Evolutionary conservation across 768 basidiomycete species (phyloP).

Genomic region (Leccinum broughii): DNA sequence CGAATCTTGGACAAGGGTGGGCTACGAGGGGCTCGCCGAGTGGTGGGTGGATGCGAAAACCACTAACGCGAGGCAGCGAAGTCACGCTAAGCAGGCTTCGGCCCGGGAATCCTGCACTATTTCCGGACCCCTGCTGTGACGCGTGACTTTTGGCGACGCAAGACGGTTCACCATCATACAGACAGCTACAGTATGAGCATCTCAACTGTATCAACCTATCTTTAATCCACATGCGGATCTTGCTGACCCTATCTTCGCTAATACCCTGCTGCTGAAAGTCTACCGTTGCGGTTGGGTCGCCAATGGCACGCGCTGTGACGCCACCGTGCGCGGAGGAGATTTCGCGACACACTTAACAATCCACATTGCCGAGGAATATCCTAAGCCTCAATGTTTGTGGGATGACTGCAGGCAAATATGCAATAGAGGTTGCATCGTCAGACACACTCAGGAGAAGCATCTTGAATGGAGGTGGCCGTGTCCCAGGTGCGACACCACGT

Average conservation of each 20-base stretch:
- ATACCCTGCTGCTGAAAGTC: not conserved
- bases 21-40: too few relatives aligned
- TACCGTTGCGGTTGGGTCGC: conserved; percentile 14
- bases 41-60: too few relatives aligned
- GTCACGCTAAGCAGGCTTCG: too few relatives aligned
- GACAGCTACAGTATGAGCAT: too few relatives aligned
- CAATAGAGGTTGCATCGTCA: conserved; percentile 11
- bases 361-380: conserved; percentile 6
- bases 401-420: conserved; percentile 13
- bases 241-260: not conserved
- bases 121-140: too few relatives aligned
- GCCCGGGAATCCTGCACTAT: too few relatives aligned
- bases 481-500: conserved; percentile 11
- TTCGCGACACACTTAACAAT: conserved; percentile 17
- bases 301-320: conserved; percentile 14
- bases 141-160: too few relatives aligned
- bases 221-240: too few relatives aligned
- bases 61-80: too few relatives aligned
- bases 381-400: conserved; percentile 18
- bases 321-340: conserved; percentile 13
- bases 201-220: too few relatives aligned
- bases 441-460: conserved; percentile 28
- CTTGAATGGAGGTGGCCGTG: conserved; percentile 26
- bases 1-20: too few relatives aligned
- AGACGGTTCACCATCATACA: too few relatives aligned